Base-by-base conservation (phyloP, 768 basidiomycete species). In the Pleurotus eryngii region DNA sequence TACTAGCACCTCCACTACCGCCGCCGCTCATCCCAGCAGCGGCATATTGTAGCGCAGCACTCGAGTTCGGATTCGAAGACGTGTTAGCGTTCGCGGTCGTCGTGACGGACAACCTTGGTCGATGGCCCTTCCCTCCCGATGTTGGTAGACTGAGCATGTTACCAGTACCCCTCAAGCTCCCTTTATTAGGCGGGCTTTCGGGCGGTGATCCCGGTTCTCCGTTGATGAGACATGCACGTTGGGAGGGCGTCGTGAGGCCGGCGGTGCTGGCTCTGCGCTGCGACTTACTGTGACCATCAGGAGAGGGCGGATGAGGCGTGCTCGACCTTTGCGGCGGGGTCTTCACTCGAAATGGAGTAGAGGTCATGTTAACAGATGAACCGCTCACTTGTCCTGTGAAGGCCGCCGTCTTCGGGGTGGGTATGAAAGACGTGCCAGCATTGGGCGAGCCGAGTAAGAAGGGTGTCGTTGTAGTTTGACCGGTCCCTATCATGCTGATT, bases 401-500 rank as follows among this genome's bases (percentile, higher is more conserved):
- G 3, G 18, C 43, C 38, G 42, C 5, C 51, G 35, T 18, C 39
- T 42, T 54, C 11, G 51, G 51, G 3, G 51, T 54, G 7, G 51
- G 51, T 4, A 39, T 42, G 9, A 35, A 37, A 39, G 15, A 45
- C 3, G 42, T 2, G 4, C n/a, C 7, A 9, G 20, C 8, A 6
- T 14, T 22, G 3, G 42, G 42, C 2, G 27, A 9, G 24, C 39
- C 17, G 12, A 57, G 27, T 15, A 17, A 45, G 20, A 39, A 57
- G 3, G 61, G 56, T 15, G 64, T 59, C 1, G 63, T 60, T 3
- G 54, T 59, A 1, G 62, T 35, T 22, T 57, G 62, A 3, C 63
- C 59, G 4, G 51, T n/a, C 2, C 18, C 18, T 15, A 42, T 30
- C 18, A 54, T 11, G 15, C 9, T 38, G 4, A 54, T 37, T 22